Percentiles rank a stretch among this genome's conserved stretches.
Evolutionary conservation across 257 asterid genomes (phyloP).

Genomic region (Nicotiana noctiflora): DNA sequence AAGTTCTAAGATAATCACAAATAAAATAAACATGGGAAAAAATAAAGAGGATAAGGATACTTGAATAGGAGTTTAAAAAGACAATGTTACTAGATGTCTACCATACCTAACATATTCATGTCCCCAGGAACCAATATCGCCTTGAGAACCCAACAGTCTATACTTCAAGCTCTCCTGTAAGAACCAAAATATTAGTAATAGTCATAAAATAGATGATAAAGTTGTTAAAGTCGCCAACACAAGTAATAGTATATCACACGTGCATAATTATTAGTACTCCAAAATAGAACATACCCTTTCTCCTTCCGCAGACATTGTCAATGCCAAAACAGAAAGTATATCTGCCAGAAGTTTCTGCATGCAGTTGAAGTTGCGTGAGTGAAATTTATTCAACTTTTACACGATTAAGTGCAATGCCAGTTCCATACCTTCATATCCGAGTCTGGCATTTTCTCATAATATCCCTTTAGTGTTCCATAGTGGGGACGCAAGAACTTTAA

Average conservation of each 20-base stretch:
- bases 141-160: slow-evolving; percentile 81
- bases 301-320: slow-evolving; percentile 98
- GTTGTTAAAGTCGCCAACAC: slow-evolving; percentile 8
- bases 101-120: slow-evolving; percentile 93
- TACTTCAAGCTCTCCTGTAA: slow-evolving; percentile 93
- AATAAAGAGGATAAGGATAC: neutral
- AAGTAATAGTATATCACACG: neutral
- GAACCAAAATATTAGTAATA: slow-evolving; percentile 6
- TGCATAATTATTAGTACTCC: neutral
- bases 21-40: neutral
- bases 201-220: neutral
- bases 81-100: neutral
- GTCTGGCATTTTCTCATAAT: slow-evolving; percentile 60
- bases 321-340: slow-evolving; percentile 91
- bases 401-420: slow-evolving; percentile 4
- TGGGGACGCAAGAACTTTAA: slow-evolving; percentile 93
- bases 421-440: slow-evolving; percentile 66
- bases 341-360: slow-evolving; percentile 80
- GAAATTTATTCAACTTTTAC: neutral
- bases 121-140: slow-evolving; percentile 98
- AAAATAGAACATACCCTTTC: slow-evolving; percentile 54
- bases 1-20: neutral
- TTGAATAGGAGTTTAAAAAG: neutral
- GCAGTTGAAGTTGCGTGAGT: neutral
- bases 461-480: slow-evolving; percentile 73